Conservation (phyloP, 441 rosid genomes). For the Arabidopsis lyrata region DNA sequence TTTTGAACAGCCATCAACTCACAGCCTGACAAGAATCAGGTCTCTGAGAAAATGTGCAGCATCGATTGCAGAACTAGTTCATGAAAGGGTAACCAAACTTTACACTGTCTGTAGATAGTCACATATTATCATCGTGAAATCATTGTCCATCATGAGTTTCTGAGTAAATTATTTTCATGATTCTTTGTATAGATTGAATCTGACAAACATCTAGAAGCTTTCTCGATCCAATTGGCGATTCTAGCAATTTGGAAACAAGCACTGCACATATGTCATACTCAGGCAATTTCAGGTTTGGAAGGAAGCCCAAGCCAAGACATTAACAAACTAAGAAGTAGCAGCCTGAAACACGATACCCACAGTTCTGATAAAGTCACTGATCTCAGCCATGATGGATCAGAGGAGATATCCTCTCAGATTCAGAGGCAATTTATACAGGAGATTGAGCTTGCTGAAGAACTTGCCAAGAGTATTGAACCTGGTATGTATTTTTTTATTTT, state of each 20-base stretch:
- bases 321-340: constrained; percentile 53
- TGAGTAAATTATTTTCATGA: constrained; percentile 10
- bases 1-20: constrained; percentile 75
- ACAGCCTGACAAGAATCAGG: constrained; percentile 74
- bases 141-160: constrained; percentile 1
- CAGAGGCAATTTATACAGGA: constrained; percentile 80
- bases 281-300: constrained; percentile 88
- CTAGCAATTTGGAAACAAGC: constrained; percentile 99
- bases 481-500: constrained; percentile 52
- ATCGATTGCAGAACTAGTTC: constrained; percentile 67
- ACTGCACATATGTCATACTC: constrained; percentile 88
- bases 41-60: constrained; percentile 83
- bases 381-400: constrained; percentile 51
- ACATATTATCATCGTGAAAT: not conserved
- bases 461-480: constrained; percentile 71
- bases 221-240: constrained; percentile 90
- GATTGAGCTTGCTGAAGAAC: constrained; percentile 89
- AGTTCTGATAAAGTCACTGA: constrained; percentile 51
- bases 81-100: constrained; percentile 60
- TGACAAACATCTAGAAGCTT: constrained; percentile 73
- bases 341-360: constrained; percentile 58
- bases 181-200: constrained; percentile 58
- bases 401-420: constrained; percentile 63
- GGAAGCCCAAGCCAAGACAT: constrained; percentile 74
- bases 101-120: constrained; percentile 8